Conservation (phyloP, 2,329 filamentous ascomycete genomes). For the Aspergillus ochraceus region DNA sequence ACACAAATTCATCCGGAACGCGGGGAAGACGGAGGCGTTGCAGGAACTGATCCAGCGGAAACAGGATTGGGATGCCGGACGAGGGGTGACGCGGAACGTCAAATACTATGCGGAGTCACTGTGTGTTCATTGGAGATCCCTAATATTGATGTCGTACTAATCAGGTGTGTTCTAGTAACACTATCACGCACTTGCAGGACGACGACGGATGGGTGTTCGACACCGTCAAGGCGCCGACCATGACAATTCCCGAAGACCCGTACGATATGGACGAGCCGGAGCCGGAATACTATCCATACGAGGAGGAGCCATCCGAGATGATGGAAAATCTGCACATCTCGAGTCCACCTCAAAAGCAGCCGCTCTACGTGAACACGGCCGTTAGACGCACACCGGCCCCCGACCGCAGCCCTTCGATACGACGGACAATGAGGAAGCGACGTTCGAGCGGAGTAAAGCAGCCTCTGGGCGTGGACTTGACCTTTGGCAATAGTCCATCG, state of each 20-base stretch:
- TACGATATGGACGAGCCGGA: constrained; percentile 46
- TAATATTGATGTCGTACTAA: constrained; percentile 14
- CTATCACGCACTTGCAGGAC: constrained; percentile 61
- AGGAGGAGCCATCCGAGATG: constrained; percentile 41
- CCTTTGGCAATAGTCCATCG: constrained; percentile 89
- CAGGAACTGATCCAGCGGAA: constrained; percentile 82
- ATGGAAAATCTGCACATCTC: constrained; percentile 41
- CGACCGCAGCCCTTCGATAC: constrained; percentile 42
- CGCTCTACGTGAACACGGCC: constrained; percentile 53
- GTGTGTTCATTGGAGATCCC: constrained; percentile 39
- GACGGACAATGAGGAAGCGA: constrained; percentile 41
- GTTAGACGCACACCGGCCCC: constrained; percentile 50
- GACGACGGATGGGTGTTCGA: constrained; percentile 95
- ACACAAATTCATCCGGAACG: constrained; percentile 83
- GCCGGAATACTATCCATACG: constrained; percentile 32
- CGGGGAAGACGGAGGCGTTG: constrained; percentile 83
- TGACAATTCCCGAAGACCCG: constrained; percentile 59
- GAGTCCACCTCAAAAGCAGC: constrained; percentile 49
- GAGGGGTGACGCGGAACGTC: constrained; percentile 66
- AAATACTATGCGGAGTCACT: constrained; percentile 95
- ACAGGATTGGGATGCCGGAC: constrained; percentile 77
- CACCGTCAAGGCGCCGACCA: constrained; percentile 73
- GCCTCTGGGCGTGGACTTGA: constrained; percentile 84
- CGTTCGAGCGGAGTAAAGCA: constrained; percentile 61
- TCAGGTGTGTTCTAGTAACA: constrained; percentile 48